Evolutionary conservation across 495 filamentous ascomycete species (phyloP).

Genomic region (Penicillium silybi): DNA sequence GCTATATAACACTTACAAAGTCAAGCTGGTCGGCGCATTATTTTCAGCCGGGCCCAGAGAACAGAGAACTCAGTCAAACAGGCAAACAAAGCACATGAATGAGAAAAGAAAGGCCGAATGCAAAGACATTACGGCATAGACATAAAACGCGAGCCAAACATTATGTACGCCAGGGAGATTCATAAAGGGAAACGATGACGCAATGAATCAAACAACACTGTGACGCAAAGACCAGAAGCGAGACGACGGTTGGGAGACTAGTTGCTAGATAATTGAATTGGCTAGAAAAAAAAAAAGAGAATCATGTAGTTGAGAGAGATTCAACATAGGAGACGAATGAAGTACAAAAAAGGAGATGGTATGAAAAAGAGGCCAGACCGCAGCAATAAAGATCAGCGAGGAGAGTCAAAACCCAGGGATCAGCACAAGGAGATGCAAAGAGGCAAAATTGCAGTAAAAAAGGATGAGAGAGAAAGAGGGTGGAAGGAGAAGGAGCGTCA

Average conservation of each 20-base stretch:
- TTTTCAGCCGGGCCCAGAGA: neutral
- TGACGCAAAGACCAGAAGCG: neutral
- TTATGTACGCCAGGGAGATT: too few species aligned
- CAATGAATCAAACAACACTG: neutral
- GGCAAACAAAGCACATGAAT: neutral
- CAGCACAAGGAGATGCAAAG: constrained; percentile 19
- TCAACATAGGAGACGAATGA: constrained; percentile 38
- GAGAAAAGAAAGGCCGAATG: neutral
- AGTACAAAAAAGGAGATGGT: constrained; percentile 39
- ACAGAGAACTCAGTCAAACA: too few species aligned
- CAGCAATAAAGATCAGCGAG: constrained; percentile 23
- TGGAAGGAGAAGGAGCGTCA: constrained; percentile 1
- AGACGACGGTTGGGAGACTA: constrained; percentile 24
- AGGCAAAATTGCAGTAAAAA: constrained; percentile 5
- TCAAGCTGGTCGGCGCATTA: neutral
- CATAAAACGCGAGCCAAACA: too few species aligned
- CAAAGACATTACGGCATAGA: neutral
- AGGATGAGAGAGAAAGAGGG: constrained; percentile 6
- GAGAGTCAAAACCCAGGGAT: constrained; percentile 18
- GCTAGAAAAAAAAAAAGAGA: constrained; percentile 25
- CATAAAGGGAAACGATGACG: neutral
- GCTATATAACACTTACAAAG: neutral
- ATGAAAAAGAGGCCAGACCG: constrained; percentile 29
- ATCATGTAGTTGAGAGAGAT: constrained; percentile 35
- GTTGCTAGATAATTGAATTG: constrained; percentile 35